phyloP scores from a whole-genome alignment of 345 rosid species.

The Combretum micranthum region DNA sequence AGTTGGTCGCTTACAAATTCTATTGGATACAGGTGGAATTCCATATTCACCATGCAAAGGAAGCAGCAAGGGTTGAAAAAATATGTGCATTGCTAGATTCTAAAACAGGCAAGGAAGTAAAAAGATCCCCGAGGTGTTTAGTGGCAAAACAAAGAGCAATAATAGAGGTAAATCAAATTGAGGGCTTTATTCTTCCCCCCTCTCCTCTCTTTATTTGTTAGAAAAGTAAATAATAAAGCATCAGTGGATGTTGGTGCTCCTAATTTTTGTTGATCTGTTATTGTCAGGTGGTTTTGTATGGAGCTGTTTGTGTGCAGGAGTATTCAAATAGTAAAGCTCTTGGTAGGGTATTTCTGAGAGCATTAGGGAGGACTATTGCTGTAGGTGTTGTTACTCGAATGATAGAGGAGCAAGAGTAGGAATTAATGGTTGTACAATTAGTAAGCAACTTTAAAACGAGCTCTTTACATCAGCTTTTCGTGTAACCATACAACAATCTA shows the following conservation, averaged over 20 bases:
- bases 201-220: not conserved
- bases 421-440: too few relatives aligned
- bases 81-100: conserved; percentile 65
- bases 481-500: not conserved
- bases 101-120: conserved; percentile 76
- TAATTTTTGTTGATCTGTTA: not conserved
- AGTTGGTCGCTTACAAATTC: not conserved
- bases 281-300: conserved; percentile 53
- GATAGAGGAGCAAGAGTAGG: conserved; percentile 32
- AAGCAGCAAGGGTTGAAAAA: conserved; percentile 64
- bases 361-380: conserved; percentile 74
- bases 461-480: not conserved
- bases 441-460: too few relatives aligned
- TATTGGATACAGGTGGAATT: conserved; percentile 62
- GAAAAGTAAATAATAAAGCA: not conserved
- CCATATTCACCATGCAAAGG: conserved; percentile 81
- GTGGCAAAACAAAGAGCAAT: conserved; percentile 71
- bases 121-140: conserved; percentile 79
- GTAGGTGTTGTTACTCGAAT: conserved; percentile 60
- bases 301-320: conserved; percentile 61
- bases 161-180: conserved; percentile 48
- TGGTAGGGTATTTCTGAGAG: conserved; percentile 80
- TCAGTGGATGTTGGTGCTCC: conserved; percentile 3
- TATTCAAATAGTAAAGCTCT: conserved; percentile 69
- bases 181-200: not conserved